phyloP scores from a whole-genome alignment of 176 grass and related monocot species.

The Raddia distichophylla region DNA sequence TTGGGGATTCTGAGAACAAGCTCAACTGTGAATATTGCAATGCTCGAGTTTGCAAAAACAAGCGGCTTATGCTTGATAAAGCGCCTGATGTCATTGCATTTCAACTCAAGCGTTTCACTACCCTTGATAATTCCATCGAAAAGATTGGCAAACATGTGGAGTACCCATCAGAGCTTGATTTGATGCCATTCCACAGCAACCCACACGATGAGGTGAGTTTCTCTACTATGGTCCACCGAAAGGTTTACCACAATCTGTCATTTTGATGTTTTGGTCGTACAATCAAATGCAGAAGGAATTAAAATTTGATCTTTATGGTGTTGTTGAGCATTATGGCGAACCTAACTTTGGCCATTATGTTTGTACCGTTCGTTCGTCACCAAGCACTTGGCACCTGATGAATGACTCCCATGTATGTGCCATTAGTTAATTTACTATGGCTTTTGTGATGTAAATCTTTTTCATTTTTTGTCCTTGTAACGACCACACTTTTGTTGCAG shows the following conservation, averaged over 20 bases:
- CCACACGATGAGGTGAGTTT: constrained; percentile 41
- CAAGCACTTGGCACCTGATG: constrained; percentile 63
- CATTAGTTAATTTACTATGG: constrained; percentile 16
- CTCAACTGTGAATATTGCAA: constrained; percentile 76
- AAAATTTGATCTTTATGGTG: constrained; percentile 79
- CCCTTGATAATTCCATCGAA: constrained; percentile 37
- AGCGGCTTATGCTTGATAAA: constrained; percentile 73
- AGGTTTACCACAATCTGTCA: not conserved
- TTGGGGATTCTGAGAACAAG: constrained; percentile 72
- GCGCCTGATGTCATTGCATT: constrained; percentile 68
- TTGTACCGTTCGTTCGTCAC: constrained; percentile 74
- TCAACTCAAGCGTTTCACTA: constrained; percentile 91
- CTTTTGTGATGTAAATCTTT: constrained; percentile 20
- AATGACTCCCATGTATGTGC: constrained; percentile 68
- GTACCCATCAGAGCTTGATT: constrained; percentile 71
- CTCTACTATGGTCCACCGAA: constrained; percentile 1
- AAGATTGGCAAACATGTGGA: constrained; percentile 75
- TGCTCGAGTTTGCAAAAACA: constrained; percentile 67
- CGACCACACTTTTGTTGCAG: constrained; percentile 44
- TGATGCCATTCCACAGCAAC: constrained; percentile 58
- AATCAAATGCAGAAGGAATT: constrained; percentile 49
- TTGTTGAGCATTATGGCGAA: constrained; percentile 73
- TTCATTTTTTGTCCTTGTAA: constrained; percentile 16
- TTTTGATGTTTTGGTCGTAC: constrained; percentile 28
- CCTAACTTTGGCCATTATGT: constrained; percentile 77